Conservation (phyloP, 129 eudicot genomes). For the Saussurea involucrata region DNA sequence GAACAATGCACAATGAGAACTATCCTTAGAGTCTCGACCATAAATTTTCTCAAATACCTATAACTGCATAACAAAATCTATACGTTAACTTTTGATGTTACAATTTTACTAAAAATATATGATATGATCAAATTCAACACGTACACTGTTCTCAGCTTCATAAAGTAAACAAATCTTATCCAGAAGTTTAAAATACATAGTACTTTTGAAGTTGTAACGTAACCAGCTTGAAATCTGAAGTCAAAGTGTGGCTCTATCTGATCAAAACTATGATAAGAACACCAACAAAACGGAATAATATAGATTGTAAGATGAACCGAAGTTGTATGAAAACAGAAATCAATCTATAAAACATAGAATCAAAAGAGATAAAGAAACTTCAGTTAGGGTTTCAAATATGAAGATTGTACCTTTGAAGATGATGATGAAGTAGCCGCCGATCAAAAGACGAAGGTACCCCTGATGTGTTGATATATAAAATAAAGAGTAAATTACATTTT, state of each 20-base stretch:
- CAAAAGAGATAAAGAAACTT: background rate
- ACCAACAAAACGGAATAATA: background rate
- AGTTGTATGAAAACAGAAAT: background rate
- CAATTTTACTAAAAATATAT: background rate
- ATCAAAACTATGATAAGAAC: background rate
- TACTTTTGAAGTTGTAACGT: background rate
- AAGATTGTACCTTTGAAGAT: conserved; percentile 3
- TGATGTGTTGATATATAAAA: background rate
- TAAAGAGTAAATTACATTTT: too few species aligned
- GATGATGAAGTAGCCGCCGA: conserved; percentile 11
- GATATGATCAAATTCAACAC: background rate
- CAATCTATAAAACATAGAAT: background rate
- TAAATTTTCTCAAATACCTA: background rate
- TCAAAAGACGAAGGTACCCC: background rate
- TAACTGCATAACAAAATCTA: background rate
- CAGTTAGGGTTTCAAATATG: conserved; percentile 11
- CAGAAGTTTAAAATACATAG: background rate
- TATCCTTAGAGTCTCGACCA: background rate
- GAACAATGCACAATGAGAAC: background rate
- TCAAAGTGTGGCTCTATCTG: background rate
- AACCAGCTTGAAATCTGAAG: background rate
- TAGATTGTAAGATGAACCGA: background rate
- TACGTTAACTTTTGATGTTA: background rate
- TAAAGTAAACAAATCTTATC: background rate
- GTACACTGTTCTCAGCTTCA: background rate